phyloP scores from a whole-genome alignment of 2,329 filamentous ascomycete genomes.

The Talaromyces sp. region DNA sequence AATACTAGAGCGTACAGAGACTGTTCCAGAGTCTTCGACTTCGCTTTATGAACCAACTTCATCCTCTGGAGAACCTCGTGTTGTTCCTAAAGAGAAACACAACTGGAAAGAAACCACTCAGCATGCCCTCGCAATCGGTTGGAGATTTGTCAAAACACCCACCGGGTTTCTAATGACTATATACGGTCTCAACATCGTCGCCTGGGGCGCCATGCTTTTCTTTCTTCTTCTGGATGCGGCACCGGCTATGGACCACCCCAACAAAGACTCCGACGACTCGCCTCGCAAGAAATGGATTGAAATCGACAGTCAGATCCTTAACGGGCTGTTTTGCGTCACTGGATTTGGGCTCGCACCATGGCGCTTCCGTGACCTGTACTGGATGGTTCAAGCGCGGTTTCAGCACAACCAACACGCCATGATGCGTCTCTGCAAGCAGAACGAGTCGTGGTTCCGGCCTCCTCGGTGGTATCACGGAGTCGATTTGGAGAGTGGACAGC shows the following conservation, averaged over 20 bases:
- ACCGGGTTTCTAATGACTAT: neutral
- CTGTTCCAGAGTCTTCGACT: neutral
- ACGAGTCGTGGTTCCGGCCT: neutral
- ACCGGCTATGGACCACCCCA: neutral
- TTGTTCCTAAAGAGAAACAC: neutral
- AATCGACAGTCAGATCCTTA: neutral
- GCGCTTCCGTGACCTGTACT: slow-evolving; percentile 76
- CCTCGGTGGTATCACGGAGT: neutral
- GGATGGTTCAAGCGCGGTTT: slow-evolving; percentile 46
- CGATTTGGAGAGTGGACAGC: slow-evolving; percentile 25
- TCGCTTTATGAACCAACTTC: neutral
- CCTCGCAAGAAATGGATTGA: neutral
- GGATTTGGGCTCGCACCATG: slow-evolving; percentile 80
- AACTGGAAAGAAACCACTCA: neutral
- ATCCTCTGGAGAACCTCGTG: neutral
- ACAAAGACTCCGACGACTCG: neutral
- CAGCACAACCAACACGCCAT: neutral
- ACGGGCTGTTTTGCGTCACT: neutral
- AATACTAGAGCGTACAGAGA: neutral
- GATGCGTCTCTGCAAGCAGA: neutral
- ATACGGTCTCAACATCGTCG: neutral
- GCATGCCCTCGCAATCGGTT: neutral
- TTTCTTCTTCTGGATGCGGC: neutral
- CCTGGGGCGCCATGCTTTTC: neutral
- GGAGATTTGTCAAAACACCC: neutral